Evolutionary conservation across 1,284 basidiomycete species (phyloP), one percentile per base, ranked within the genome.

Genomic region (Ustilago sp.): DNA sequence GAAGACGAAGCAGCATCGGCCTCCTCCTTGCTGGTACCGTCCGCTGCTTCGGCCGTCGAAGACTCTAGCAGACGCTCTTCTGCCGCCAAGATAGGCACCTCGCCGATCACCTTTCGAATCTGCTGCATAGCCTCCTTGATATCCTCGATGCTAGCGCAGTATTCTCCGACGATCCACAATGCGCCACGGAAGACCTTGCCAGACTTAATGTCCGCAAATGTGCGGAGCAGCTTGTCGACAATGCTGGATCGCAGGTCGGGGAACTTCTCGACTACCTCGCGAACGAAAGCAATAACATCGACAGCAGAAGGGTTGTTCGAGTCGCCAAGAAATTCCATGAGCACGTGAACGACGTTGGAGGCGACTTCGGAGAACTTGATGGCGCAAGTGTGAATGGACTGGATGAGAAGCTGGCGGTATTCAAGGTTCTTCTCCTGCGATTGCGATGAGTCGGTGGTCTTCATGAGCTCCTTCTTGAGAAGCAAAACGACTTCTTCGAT

Each of bases 291-390:
- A 64, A 98, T 95, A 53, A 98, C 96, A 83, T 98, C 96, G 48
- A 98, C 90, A 0, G 96, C 95, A 9, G 94, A 94, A 1, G 95
- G 93, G 88, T 97, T 98, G 88, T 92, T 95, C 6, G 94, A 92
- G 87, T 99, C 96, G 35, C 95, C 94, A 43, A 99, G 90, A 91
- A 99, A 99, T 84, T 98, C 95, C 94, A 99, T 97, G 60, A 99
- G 89, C 3, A 95, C 95, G 80, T 96, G 93, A 0, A 99, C 95
- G 54, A 99, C 96, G 78, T 93, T 95, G 5, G 93, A 93, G 3
- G 96, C 96, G 15, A 99, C 94, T 86, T 99, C 96, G n/a, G 94
- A 95, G 89, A 98, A 98, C 83, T 93, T 93, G 89, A 98, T 93
- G 8, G 96, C 96, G 82, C 94, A 96, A 59, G 97, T 90, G 86